A percentile compares a stretch with the other conserved stretches of the same genome.
phyloP scores from a whole-genome alignment of 2,329 filamentous ascomycete genomes.

The Corinectria fuckeliana region DNA sequence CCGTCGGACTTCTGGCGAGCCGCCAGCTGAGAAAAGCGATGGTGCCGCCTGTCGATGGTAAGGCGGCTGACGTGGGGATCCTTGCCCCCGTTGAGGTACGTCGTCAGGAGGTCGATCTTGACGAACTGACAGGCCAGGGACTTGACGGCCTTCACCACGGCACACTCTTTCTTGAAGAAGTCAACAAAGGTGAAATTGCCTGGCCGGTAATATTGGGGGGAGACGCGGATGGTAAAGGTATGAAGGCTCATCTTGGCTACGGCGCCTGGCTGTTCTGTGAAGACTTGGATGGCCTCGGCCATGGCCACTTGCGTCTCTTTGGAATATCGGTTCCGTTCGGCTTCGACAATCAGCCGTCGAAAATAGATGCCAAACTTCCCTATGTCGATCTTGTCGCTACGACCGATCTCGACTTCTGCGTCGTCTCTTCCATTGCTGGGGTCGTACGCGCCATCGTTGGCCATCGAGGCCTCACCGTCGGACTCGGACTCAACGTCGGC shows the following conservation, averaged over 20 bases:
- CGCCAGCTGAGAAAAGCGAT: constrained; percentile 20
- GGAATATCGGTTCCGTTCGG: constrained; percentile 49
- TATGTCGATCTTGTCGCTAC: constrained; percentile 40
- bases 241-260: constrained; percentile 41
- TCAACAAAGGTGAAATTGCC: constrained; percentile 43
- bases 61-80: constrained; percentile 6
- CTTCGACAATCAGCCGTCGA: constrained; percentile 50
- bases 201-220: constrained; percentile 31
- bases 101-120: constrained; percentile 43
- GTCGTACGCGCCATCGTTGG: constrained; percentile 2
- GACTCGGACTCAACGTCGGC: constrained; percentile 16
- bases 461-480: background rate
- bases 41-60: constrained; percentile 18
- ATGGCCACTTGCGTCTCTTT: constrained; percentile 39
- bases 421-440: background rate
- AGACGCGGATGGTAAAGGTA: constrained; percentile 52
- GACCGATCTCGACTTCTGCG: constrained; percentile 13
- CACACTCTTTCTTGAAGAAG: constrained; percentile 43
- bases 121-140: constrained; percentile 46
- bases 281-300: constrained; percentile 46
- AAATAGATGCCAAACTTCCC: constrained; percentile 48
- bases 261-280: constrained; percentile 34
- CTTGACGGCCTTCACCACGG: constrained; percentile 41
- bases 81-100: constrained; percentile 20
- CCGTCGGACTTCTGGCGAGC: background rate